These are phyloP conservation scores for Hyaloscypha bicolor DNA, from an alignment of 495 filamentous ascomycete species.

Conservation along the genomic window DNA sequence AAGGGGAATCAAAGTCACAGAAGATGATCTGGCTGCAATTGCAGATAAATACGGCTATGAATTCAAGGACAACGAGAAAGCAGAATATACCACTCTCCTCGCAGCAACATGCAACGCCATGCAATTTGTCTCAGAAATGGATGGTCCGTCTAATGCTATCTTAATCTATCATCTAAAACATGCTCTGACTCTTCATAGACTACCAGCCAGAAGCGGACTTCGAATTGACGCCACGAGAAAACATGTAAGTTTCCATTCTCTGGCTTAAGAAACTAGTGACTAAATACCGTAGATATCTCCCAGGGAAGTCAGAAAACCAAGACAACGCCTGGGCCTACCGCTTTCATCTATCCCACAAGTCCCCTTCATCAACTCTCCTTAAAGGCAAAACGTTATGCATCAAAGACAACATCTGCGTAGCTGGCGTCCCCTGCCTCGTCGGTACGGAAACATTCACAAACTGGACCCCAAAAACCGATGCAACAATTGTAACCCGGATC, in stretches of 20 bases:
- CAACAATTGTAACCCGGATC: constrained; percentile 50
- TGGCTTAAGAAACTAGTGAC: not conserved
- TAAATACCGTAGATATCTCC: constrained; percentile 19
- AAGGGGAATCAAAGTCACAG: constrained; percentile 23
- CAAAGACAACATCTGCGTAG: constrained; percentile 33
- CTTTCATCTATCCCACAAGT: constrained; percentile 30
- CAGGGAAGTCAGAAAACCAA: constrained; percentile 36
- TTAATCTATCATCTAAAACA: not conserved
- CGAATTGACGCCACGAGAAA: constrained; percentile 11
- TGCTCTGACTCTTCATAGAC: constrained; percentile 6
- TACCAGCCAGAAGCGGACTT: constrained; percentile 25
- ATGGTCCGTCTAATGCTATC: constrained; percentile 9
- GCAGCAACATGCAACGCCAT: constrained; percentile 28
- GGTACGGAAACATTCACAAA: constrained; percentile 32
- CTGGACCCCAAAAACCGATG: constrained; percentile 45
- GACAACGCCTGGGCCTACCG: constrained; percentile 44
- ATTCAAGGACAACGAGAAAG: constrained; percentile 26
- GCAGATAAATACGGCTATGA: constrained; percentile 22
- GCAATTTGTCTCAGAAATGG: constrained; percentile 27
- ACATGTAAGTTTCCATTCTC: constrained; percentile 22
- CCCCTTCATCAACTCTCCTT: constrained; percentile 22
- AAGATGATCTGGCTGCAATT: constrained; percentile 14
- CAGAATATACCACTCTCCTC: constrained; percentile 19
- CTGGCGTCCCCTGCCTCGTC: constrained; percentile 30
- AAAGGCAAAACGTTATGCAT: constrained; percentile 30